Conservation (phyloP, 306 rosid genomes). For the Sesbania bispinosa region DNA sequence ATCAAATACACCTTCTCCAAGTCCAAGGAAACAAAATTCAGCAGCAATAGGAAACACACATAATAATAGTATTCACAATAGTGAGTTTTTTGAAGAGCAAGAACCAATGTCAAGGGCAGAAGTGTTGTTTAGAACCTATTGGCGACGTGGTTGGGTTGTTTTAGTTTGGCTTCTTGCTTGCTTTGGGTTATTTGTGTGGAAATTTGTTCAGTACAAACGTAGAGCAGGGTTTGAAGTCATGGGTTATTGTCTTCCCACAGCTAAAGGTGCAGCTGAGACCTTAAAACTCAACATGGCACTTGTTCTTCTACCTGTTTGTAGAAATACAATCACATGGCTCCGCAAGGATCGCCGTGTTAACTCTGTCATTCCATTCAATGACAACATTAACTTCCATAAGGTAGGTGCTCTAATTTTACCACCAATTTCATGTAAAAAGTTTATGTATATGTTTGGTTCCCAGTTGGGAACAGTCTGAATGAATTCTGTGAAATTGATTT, state of each 20-base stretch:
- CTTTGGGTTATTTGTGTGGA: constrained; percentile 60
- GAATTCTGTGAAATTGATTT: too few species aligned
- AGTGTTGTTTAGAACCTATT: constrained; percentile 58
- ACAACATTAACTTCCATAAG: constrained; percentile 81
- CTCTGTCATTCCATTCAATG: constrained; percentile 68
- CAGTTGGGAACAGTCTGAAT: too few species aligned
- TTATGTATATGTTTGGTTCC: too few species aligned
- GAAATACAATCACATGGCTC: constrained; percentile 75
- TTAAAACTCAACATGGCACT: constrained; percentile 87
- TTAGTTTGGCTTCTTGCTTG: constrained; percentile 56
- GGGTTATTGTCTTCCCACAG: constrained; percentile 84
- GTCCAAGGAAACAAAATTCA: constrained; percentile 29
- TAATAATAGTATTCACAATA: background rate
- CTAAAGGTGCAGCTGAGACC: constrained; percentile 91
- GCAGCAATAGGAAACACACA: background rate
- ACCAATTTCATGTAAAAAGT: background rate
- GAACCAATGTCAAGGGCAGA: constrained; percentile 50
- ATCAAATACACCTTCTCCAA: constrained; percentile 35
- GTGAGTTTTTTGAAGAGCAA: constrained; percentile 32
- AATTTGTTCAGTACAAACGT: constrained; percentile 60
- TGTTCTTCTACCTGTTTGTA: constrained; percentile 73
- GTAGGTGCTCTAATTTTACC: constrained; percentile 26
- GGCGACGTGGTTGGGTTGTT: constrained; percentile 75
- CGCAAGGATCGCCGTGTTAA: constrained; percentile 45
- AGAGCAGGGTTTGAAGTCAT: constrained; percentile 71